phyloP scores from a whole-genome alignment of 78 protist genomes.

The slime mould (Dictyostelium discoideum) region dicty_2.7 NC_007090.3:1122001-1122500 shows the following conservation, averaged over 20 bases:
- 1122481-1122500: slow-evolving; percentile 69
- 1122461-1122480: slow-evolving; percentile 96
- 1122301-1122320: slow-evolving; percentile 31
- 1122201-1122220: slow-evolving; percentile 96
- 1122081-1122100: slow-evolving; percentile 98
- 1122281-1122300: slow-evolving; percentile 75
- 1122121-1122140: slow-evolving; percentile 47
- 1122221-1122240: slow-evolving; percentile 90
- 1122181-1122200: slow-evolving; percentile 96
- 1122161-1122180: slow-evolving; percentile 88
- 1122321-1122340: background rate
- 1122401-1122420: too few relatives aligned
- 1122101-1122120: slow-evolving; percentile 93
- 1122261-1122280: slow-evolving; percentile 87
- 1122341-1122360: background rate
- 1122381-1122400: too few relatives aligned
- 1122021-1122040: slow-evolving; percentile 34
- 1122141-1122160: slow-evolving; percentile 62
- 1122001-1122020: slow-evolving; percentile 44
- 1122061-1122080: slow-evolving; percentile 83
- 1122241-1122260: slow-evolving; percentile 86
- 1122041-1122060: slow-evolving; percentile 69
- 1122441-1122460: slow-evolving; percentile 95
- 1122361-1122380: background rate
- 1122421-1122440: background rate